Conservation (phyloP, 345 rosid species). For the Murraya paniculata region DNA sequence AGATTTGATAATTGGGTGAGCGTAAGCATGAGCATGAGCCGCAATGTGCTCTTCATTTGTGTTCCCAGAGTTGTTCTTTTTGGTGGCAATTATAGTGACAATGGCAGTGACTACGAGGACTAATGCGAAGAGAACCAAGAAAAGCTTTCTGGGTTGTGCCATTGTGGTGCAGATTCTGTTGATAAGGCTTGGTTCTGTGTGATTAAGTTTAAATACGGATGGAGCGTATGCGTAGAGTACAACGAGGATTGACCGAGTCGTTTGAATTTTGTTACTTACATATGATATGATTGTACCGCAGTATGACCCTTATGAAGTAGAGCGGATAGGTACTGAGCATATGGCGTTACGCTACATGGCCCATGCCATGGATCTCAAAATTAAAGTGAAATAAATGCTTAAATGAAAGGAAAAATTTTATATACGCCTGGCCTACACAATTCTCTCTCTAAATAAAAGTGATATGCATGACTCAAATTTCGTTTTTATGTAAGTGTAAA, state of each 20-base stretch:
- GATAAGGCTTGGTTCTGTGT: neutral
- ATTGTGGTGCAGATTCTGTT: neutral
- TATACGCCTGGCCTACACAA: too few species aligned
- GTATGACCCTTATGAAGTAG: neutral
- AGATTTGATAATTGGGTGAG: conserved; percentile 39
- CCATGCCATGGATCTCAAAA: too few species aligned
- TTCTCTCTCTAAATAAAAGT: too few species aligned
- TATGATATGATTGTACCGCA: too few species aligned
- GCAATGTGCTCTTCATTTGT: neutral
- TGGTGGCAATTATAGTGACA: conserved; percentile 7
- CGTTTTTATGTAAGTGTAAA: neutral
- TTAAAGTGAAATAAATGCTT: too few species aligned
- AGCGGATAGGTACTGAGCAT: neutral
- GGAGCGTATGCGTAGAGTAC: neutral
- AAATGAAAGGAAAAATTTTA: too few species aligned
- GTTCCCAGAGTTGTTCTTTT: neutral
- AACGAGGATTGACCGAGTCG: neutral
- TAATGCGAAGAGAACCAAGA: conserved; percentile 22
- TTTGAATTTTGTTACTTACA: neutral
- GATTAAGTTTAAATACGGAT: neutral
- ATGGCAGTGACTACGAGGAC: conserved; percentile 19
- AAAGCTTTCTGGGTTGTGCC: conserved; percentile 13
- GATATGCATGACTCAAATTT: neutral
- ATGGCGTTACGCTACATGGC: too few species aligned
- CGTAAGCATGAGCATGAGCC: conserved; percentile 12